These are phyloP conservation scores for Penicillium flavigenum DNA, from an alignment of 495 filamentous ascomycete species.

Conservation along the genomic window DNA sequence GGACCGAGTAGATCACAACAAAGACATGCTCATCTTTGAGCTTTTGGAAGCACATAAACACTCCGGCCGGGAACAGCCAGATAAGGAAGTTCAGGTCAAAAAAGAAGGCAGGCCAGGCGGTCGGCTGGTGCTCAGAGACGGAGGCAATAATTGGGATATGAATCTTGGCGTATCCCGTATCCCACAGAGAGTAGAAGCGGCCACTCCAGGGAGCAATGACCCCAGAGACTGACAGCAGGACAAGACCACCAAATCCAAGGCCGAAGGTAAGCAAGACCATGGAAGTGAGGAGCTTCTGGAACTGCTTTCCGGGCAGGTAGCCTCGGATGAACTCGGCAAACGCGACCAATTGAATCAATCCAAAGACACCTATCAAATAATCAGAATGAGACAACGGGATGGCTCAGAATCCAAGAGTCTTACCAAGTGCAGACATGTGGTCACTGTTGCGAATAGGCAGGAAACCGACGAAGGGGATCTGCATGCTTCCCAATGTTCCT, in stretches of 20 bases:
- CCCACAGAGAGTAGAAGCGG: slow-evolving; percentile 99
- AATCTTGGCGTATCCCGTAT: slow-evolving; percentile 98
- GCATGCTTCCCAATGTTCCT: slow-evolving; percentile 97
- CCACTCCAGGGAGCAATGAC: slow-evolving; percentile 97
- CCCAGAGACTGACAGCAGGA: slow-evolving; percentile 80
- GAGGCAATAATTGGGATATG: slow-evolving; percentile 99
- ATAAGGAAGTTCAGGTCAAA: slow-evolving; percentile 98
- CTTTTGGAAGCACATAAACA: slow-evolving; percentile 95
- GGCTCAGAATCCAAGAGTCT: slow-evolving; percentile 28
- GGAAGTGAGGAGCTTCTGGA: slow-evolving; percentile 78
- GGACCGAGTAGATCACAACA: slow-evolving; percentile 91
- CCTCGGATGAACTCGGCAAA: slow-evolving; percentile 89
- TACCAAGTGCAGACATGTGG: slow-evolving; percentile 96
- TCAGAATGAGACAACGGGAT: slow-evolving; percentile 67
- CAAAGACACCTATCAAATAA: slow-evolving; percentile 73
- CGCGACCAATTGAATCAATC: slow-evolving; percentile 88
- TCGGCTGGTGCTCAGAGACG: slow-evolving; percentile 98
- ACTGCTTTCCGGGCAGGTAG: slow-evolving; percentile 87
- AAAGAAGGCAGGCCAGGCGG: slow-evolving; percentile 99
- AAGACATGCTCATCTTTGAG: slow-evolving; percentile 98
- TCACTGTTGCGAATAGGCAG: slow-evolving; percentile 94
- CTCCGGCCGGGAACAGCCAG: slow-evolving; percentile 98
- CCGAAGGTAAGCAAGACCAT: slow-evolving; percentile 75
- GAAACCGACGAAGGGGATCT: slow-evolving; percentile 99
- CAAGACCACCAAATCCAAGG: slow-evolving; percentile 70